Evolutionary conservation across 2,329 filamentous ascomycete species (phyloP).

Genomic region (Trichoderma endophyticum): DNA sequence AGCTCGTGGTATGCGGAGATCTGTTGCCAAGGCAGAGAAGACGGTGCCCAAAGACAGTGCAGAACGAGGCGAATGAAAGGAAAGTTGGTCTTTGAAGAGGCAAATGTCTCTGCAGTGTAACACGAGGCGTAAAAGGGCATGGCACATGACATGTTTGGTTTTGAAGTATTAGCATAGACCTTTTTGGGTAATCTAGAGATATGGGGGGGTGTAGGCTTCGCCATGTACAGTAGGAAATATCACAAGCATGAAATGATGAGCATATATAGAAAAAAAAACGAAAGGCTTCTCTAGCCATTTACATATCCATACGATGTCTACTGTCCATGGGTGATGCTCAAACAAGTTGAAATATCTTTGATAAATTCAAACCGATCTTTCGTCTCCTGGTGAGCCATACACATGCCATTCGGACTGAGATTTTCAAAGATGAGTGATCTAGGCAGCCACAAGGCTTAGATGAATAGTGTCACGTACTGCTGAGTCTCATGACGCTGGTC

Average conservation of each 20-base stretch:
- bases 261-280: background rate
- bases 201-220: background rate
- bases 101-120: background rate
- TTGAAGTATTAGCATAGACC: background rate
- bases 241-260: background rate
- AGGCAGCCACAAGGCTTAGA: background rate
- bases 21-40: background rate
- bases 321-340: background rate
- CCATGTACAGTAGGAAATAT: conserved; percentile 7
- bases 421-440: background rate
- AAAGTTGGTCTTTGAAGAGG: background rate
- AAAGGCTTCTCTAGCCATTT: background rate
- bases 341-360: background rate
- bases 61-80: background rate
- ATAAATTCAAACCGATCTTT: background rate
- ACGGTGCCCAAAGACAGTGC: background rate
- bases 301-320: background rate
- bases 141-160: background rate
- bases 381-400: background rate
- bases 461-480: background rate
- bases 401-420: background rate
- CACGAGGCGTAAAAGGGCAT: background rate
- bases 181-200: background rate
- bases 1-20: background rate
- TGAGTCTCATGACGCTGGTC: background rate